Base-by-base conservation (phyloP, 1,139 yeast genomes). In the Debaryomyces subglobosus region DNA sequence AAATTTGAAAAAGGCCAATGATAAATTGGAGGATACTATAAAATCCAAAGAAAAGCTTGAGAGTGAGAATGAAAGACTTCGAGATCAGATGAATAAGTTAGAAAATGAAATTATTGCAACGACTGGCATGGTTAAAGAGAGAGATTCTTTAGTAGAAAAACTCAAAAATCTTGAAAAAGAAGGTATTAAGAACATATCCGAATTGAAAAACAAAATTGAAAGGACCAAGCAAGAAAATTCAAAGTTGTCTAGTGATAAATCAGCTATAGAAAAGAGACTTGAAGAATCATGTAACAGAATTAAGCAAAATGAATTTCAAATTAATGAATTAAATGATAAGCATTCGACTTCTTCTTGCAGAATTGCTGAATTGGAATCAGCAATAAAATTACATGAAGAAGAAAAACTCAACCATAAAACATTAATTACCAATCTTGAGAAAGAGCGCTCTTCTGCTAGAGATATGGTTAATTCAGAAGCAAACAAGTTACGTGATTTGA, bases 71-170 rank as follows among this genome's bases (percentile, higher is more conserved):
- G 66, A 68, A 18, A 71, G 65, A 16, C 65, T 84, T 21, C 55
- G 56, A 29, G 52, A 52, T 13, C 82, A 84, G 53, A 72, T 89
- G 47, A 79, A 77, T 49, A 71, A 71, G 40, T 70, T 89, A 33
- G 89, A 71, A 55, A 67, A 65, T 37, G 71, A 73, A 49, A 63
- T 72, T 8, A 64, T 64, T 7, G 51, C 62, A 3, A 66, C 69
- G 4, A 59, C 67, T 7, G 55, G 59, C 8, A 43, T 62, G 15
- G 60, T 71, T 18, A 61, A 63, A 39, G 68, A 67, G 21, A 70
- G 68, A 41, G 69, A 68, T 38, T 48, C 48, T 3, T 47, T 58
- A 15, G 50, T 73, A 23, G 61, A 63, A 1, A 57, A 56, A 32
- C 58, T 71, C 37, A 64, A 62, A 39, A 46, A 43, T 2, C 67